phyloP scores from a whole-genome alignment of 495 filamentous ascomycete species.

The Penicillium riverlandense region DNA sequence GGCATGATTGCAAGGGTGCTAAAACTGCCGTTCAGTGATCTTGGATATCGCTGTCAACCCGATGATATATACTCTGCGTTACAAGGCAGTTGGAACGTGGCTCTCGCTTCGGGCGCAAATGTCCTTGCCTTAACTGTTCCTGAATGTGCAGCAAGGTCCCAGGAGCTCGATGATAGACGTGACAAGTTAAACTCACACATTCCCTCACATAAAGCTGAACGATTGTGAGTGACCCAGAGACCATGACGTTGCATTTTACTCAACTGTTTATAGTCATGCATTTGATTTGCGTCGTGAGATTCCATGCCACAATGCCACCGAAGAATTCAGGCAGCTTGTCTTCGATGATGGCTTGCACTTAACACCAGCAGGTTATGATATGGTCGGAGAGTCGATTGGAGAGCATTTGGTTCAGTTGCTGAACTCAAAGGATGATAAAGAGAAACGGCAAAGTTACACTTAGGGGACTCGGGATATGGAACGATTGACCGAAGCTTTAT shows the following conservation, averaged over 20 bases:
- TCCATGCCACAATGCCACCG: conserved; percentile 42
- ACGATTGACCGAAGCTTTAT: too few species aligned
- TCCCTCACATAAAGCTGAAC: conserved; percentile 29
- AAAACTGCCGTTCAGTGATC: conserved; percentile 24
- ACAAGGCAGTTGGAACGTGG: conserved; percentile 37
- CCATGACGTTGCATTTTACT: background rate
- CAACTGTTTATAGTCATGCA: conserved; percentile 21
- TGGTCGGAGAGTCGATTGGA: conserved; percentile 45
- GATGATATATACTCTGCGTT: conserved; percentile 34
- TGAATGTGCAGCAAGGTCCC: conserved; percentile 29
- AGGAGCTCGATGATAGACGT: conserved; percentile 27
- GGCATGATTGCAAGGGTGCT: background rate
- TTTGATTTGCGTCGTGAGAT: conserved; percentile 48
- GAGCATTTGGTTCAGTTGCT: conserved; percentile 36
- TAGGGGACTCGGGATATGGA: too few species aligned
- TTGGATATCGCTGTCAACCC: conserved; percentile 24
- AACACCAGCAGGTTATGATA: conserved; percentile 49
- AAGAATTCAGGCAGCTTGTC: conserved; percentile 33
- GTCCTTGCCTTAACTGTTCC: conserved; percentile 56
- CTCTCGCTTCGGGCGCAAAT: conserved; percentile 37
- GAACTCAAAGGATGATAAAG: too few species aligned
- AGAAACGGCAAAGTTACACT: too few species aligned
- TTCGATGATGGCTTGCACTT: conserved; percentile 61
- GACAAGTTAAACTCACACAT: conserved; percentile 47
- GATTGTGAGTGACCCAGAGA: conserved; percentile 34